Percentiles rank a stretch among this genome's conserved stretches.
Conservation (phyloP, 345 rosid species). For the Eucalyptus melliodora region DNA sequence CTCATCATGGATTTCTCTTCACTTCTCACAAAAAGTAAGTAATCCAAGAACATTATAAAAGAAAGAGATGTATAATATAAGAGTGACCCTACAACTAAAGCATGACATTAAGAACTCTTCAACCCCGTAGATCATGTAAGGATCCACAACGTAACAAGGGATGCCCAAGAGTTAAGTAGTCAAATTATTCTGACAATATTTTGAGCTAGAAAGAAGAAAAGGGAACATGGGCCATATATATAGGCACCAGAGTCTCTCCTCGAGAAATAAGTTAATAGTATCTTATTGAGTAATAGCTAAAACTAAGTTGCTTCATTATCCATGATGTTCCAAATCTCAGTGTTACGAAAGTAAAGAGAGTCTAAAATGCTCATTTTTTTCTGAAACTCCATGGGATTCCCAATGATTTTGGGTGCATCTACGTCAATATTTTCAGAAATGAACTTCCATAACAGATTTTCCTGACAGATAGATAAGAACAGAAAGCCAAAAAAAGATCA, state of each 20-base stretch:
- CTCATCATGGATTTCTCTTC: neutral
- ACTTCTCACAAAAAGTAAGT: neutral
- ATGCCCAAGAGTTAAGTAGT: neutral
- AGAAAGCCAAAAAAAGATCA: neutral
- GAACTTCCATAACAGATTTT: neutral
- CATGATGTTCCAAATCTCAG: neutral
- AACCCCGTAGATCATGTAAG: neutral
- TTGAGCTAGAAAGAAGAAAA: neutral
- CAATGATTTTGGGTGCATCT: neutral
- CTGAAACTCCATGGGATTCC: neutral
- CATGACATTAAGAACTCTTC: neutral
- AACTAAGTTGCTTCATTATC: neutral
- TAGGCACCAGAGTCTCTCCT: neutral
- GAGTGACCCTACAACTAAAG: neutral
- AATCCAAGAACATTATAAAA: neutral
- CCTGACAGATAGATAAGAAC: neutral
- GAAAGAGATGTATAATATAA: neutral
- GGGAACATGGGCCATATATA: neutral
- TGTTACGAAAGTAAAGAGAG: neutral
- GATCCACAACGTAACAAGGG: neutral
- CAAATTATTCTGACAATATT: neutral
- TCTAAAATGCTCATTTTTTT: neutral
- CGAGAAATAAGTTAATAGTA: neutral
- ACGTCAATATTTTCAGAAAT: neutral
- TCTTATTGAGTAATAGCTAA: neutral